Base-by-base conservation (phyloP, 371 early-diverging fungal species). In the Rhizopus sp. region DNA sequence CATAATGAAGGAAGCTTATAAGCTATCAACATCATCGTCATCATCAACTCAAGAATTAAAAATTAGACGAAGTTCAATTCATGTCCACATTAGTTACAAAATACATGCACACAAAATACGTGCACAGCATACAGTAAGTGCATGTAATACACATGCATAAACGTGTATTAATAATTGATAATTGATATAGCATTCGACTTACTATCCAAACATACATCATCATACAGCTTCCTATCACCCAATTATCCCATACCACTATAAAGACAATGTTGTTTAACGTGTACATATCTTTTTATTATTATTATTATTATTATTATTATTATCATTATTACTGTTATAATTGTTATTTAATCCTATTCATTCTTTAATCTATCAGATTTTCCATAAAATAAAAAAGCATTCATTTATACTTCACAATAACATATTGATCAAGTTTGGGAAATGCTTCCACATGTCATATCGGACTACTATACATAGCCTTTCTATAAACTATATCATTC, bases 51-150 rank as follows among this genome's bases (percentile, higher is more conserved):
- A 2, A 23, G 23, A 23, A 23, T 23, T 17, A 51, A 57, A 47
- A 32, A 12, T 50, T 31, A 64, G 51, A 52, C 38, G 49, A 48
- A 64, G 37, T 31, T 51, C 60, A 10, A 51, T 42, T 29, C 64
- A 64, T 42, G 52, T 64, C 17, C 64, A 60, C 31, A 59, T 64
- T 8, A 64, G 64, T 33, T 64, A 64, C 33, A 55, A 55, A 17
- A 64, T 64, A 42, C 55, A 60, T 56, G 60, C 60, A n/a, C 64
- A 64, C 35, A 30, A 50, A 45, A 41, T 41, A 41, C 41, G 41
- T n/a, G 15, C 15, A 15, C 41, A 41, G 15, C 41, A 8, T n/a
- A 41, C 10, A 41, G 41, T 41, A 41, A 41, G 41, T 23, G 15
- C 41, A 2, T n/a, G 15, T 6, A 41, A 13, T 41, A 41, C 10